These are phyloP conservation scores for Trametopsis cervina DNA, from an alignment of 768 basidiomycete genomes.

Conservation along the genomic window DNA sequence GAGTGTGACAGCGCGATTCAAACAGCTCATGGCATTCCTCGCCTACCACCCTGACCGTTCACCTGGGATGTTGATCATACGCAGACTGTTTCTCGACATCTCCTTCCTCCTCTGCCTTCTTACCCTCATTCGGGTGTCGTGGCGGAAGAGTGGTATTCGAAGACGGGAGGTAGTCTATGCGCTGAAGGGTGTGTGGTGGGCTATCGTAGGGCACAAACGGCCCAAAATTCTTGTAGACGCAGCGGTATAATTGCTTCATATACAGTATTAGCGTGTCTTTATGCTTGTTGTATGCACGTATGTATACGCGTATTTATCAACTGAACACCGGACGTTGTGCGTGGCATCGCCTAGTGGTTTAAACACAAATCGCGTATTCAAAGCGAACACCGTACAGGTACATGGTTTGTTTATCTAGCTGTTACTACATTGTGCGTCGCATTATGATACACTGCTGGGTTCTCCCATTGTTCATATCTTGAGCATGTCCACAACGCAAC, in stretches of 20 bases:
- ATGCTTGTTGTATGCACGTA: no score
- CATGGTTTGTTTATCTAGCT: no score
- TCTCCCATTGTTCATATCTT: neutral
- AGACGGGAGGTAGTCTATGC: slow-evolving; percentile 63
- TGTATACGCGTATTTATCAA: no score
- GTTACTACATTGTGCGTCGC: no score
- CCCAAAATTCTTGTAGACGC: slow-evolving; percentile 43
- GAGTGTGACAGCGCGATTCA: slow-evolving; percentile 41
- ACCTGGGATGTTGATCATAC: slow-evolving; percentile 59
- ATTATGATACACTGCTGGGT: no score
- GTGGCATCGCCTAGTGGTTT: no score
- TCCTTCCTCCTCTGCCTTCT: slow-evolving; percentile 66
- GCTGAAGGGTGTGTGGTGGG: slow-evolving; percentile 61
- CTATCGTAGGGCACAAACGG: slow-evolving; percentile 50
- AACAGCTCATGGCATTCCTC: slow-evolving; percentile 50
- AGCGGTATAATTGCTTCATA: slow-evolving; percentile 18
- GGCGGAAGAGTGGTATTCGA: slow-evolving; percentile 65
- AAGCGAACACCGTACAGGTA: no score
- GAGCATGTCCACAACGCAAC: slow-evolving; percentile 89
- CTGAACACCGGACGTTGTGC: no score
- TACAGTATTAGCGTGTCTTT: neutral
- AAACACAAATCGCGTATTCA: no score
- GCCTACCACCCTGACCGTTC: slow-evolving; percentile 52
- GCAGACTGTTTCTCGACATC: slow-evolving; percentile 71
- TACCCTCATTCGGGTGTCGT: slow-evolving; percentile 47